These are phyloP conservation scores for Mortierella sp. DNA, from an alignment of 371 early-diverging fungal genomes.

Conservation along the genomic window DNA sequence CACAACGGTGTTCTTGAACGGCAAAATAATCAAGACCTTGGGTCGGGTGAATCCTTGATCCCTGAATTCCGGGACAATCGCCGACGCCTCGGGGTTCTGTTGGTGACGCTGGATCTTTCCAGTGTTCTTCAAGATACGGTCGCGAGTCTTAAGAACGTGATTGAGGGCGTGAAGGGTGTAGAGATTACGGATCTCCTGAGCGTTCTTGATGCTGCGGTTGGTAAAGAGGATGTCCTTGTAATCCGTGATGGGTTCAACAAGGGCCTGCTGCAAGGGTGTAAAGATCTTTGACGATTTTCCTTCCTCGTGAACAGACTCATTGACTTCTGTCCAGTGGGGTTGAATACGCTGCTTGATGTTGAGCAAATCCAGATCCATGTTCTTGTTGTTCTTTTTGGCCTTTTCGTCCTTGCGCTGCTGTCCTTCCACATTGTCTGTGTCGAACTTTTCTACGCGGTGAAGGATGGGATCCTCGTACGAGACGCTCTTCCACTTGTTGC, in stretches of 20 bases:
- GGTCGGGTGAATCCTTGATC: slow-evolving; percentile 98
- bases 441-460: slow-evolving; percentile 61
- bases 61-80: slow-evolving; percentile 79
- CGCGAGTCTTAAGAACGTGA: slow-evolving; percentile 88
- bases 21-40: slow-evolving; percentile 90
- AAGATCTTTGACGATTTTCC: slow-evolving; percentile 48
- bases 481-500: slow-evolving; percentile 57
- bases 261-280: slow-evolving; percentile 68
- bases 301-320: slow-evolving; percentile 32
- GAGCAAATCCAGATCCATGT: slow-evolving; percentile 58
- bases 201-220: slow-evolving; percentile 72
- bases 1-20: slow-evolving; percentile 89
- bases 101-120: slow-evolving; percentile 75
- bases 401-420: slow-evolving; percentile 37
- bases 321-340: slow-evolving; percentile 44
- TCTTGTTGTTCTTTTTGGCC: slow-evolving; percentile 41
- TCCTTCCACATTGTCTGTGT: slow-evolving; percentile 52
- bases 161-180: slow-evolving; percentile 92
- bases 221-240: slow-evolving; percentile 87
- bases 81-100: slow-evolving; percentile 63
- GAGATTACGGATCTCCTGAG: slow-evolving; percentile 76
- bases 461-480: slow-evolving; percentile 63
- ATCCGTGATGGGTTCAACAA: slow-evolving; percentile 78
- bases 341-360: slow-evolving; percentile 57
- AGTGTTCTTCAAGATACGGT: slow-evolving; percentile 87